phyloP scores from a whole-genome alignment of 768 basidiomycete species.

The Sutorius australiensis region DNA sequence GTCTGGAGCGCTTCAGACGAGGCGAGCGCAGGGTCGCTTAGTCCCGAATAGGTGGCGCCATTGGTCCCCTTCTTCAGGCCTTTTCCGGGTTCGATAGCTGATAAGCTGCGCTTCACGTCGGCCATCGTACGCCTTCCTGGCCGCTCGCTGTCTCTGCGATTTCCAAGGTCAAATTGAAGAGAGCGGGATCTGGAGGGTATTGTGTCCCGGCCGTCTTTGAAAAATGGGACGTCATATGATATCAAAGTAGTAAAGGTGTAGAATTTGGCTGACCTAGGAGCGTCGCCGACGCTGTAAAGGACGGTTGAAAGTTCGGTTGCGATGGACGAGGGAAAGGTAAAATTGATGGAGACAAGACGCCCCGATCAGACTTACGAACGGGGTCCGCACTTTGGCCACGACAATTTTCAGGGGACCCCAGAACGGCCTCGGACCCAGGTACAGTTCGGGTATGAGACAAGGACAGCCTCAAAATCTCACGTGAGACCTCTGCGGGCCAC shows the following conservation, averaged over 20 bases:
- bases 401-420: slow-evolving; percentile 26
- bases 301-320: slow-evolving; percentile 18
- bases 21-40: slow-evolving; percentile 16
- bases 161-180: slow-evolving; percentile 18
- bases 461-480: slow-evolving; percentile 50
- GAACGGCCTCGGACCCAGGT: slow-evolving; percentile 3
- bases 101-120: slow-evolving; percentile 26
- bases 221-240: not conserved
- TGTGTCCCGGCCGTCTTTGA: slow-evolving; percentile 17
- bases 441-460: slow-evolving; percentile 18
- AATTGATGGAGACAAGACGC: slow-evolving; percentile 22
- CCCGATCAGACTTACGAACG: slow-evolving; percentile 15
- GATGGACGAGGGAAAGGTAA: slow-evolving; percentile 30
- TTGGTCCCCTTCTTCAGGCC: slow-evolving; percentile 11
- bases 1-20: slow-evolving; percentile 7
- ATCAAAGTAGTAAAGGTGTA: not conserved
- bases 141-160: slow-evolving; percentile 14
- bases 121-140: slow-evolving; percentile 10
- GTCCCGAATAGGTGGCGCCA: slow-evolving; percentile 14
- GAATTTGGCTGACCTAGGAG: slow-evolving; percentile 16
- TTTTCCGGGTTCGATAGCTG: slow-evolving; percentile 21
- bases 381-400: slow-evolving; percentile 21
- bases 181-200: slow-evolving; percentile 17
- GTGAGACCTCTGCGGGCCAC: slow-evolving; percentile 60
- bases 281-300: slow-evolving; percentile 24